These are phyloP conservation scores for Bryum argenteum DNA, from an alignment of 225 moss, liverwort and hornwort species.

Conservation along the genomic window DNA sequence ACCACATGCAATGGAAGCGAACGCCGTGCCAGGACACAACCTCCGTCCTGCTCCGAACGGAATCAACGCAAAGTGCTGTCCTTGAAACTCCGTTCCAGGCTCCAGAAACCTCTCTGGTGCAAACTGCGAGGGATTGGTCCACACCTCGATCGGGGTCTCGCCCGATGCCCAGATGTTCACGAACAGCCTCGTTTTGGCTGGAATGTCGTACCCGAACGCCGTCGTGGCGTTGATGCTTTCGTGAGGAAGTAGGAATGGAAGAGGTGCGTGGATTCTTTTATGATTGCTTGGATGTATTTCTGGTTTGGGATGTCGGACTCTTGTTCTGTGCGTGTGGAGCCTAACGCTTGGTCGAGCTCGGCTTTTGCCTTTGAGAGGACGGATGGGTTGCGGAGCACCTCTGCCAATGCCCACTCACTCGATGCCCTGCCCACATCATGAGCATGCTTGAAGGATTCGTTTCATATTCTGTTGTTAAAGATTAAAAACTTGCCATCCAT, in stretches of 20 bases:
- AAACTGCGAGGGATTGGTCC: conserved; percentile 29
- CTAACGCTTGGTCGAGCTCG: neutral
- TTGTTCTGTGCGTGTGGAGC: neutral
- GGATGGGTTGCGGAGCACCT: conserved; percentile 4
- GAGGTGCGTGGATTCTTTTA: conserved; percentile 12
- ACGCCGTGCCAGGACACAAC: neutral
- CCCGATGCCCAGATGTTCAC: neutral
- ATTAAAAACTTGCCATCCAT: too few species aligned
- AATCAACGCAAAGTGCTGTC: neutral
- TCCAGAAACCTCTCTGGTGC: conserved; percentile 44
- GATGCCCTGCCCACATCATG: neutral
- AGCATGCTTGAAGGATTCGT: neutral
- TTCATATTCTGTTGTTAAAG: too few species aligned
- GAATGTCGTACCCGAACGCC: conserved; percentile 11
- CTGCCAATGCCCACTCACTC: conserved; percentile 9
- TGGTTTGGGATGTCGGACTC: conserved; percentile 11
- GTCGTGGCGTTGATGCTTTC: neutral
- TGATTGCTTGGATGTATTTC: conserved; percentile 4
- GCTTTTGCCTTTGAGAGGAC: neutral
- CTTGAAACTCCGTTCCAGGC: neutral
- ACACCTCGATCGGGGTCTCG: neutral
- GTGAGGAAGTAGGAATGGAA: conserved; percentile 9
- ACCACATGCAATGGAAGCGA: neutral
- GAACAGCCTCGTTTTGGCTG: neutral
- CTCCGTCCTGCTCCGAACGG: neutral